Evolutionary conservation across 1,284 basidiomycete genomes (phyloP).

Genomic region (Xerocomus nothofagi): DNA sequence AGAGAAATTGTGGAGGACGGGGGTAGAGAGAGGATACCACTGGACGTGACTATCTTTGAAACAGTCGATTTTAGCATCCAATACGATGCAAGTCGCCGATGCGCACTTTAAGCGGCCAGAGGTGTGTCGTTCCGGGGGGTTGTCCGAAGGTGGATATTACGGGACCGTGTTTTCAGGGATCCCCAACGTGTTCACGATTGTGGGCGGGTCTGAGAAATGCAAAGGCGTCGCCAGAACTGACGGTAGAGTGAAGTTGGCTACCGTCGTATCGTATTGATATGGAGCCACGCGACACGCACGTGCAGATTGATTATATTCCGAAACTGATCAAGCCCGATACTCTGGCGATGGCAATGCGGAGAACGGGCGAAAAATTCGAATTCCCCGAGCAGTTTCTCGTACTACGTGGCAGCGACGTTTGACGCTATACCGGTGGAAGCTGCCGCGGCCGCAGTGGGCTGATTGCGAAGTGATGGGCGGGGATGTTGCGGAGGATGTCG

Average conservation of each 20-base stretch:
- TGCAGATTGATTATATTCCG: conserved; percentile 37
- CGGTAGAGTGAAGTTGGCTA: no score
- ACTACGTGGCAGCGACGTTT: conserved; percentile 25
- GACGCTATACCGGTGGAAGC: not conserved
- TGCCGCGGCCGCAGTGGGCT: not conserved
- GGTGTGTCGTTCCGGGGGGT: conserved; percentile 2
- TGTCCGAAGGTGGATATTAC: conserved; percentile 35
- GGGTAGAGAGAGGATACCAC: conserved; percentile 2
- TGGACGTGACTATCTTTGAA: conserved; percentile 7
- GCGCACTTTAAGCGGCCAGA: not conserved
- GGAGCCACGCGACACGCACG: conserved; percentile 51
- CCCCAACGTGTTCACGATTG: not conserved
- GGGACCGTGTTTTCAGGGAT: conserved; percentile 44
- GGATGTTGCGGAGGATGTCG: conserved; percentile 22
- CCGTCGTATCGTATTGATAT: not conserved
- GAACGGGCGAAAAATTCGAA: conserved; percentile 27
- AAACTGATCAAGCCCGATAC: conserved; percentile 3
- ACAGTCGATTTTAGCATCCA: conserved; percentile 17
- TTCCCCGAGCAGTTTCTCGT: conserved; percentile 8
- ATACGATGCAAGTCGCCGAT: not conserved
- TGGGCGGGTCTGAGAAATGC: no score
- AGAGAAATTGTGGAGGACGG: conserved; percentile 42
- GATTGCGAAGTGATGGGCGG: conserved; percentile 12
- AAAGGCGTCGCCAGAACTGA: no score
- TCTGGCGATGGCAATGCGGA: conserved; percentile 18